Evolutionary conservation across 2,329 filamentous ascomycete genomes (phyloP).

Genomic region (Sporothrix pseudoabietina): DNA sequence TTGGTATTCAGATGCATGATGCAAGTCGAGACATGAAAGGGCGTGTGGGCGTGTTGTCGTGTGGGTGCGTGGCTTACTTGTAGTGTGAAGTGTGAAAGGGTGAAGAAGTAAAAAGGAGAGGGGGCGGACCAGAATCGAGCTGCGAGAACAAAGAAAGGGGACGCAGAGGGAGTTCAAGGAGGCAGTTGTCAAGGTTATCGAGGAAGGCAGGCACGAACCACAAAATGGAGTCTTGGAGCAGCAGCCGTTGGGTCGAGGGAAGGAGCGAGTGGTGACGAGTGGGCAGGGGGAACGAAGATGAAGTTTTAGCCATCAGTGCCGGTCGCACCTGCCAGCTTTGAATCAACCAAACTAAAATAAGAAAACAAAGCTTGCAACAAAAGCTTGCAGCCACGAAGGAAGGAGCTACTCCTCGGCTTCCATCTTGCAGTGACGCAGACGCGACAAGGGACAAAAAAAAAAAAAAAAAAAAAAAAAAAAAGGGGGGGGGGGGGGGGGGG

Average conservation of each 20-base stretch:
- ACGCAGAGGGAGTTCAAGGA: neutral
- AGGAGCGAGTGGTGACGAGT: neutral
- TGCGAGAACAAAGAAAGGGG: neutral
- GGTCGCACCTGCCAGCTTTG: conserved; percentile 13
- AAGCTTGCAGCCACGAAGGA: neutral
- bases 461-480: no score
- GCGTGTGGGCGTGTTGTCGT: neutral
- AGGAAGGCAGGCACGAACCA: neutral
- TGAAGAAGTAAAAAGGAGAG: neutral
- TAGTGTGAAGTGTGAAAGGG: neutral
- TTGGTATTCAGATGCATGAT: neutral
- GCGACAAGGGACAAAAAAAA: neutral
- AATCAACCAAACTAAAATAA: neutral
- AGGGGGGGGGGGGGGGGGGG: no score
- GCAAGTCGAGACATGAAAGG: neutral
- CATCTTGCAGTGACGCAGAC: conserved; percentile 1
- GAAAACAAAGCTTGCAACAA: neutral
- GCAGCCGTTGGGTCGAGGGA: neutral
- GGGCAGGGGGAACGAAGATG: neutral
- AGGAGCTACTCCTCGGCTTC: neutral
- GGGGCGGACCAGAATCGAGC: no score
- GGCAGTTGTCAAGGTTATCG: neutral
- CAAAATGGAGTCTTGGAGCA: neutral
- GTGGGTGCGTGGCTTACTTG: neutral
- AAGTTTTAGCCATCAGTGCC: neutral